phyloP scores from a whole-genome alignment of 352 stramenopile species.

The Globisporangium viniferum region DNA sequence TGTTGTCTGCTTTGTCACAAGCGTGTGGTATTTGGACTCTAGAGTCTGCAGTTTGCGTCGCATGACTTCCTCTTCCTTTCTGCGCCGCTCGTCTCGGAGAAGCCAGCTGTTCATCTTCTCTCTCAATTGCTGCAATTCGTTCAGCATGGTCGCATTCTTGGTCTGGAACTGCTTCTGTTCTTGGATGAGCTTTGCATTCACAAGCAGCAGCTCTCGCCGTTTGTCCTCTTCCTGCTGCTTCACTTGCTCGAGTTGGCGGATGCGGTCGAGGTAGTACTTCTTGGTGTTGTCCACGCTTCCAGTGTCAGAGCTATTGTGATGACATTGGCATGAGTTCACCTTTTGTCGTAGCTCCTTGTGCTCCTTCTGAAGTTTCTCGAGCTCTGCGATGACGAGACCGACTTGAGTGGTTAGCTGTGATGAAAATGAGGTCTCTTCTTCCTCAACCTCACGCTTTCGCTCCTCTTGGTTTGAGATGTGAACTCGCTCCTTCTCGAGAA shows the following conservation, averaged over 20 bases:
- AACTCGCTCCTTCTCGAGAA: conserved; percentile 49
- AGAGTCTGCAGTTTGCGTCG: conserved; percentile 15
- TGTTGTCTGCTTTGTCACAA: neutral
- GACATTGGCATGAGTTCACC: conserved; percentile 20
- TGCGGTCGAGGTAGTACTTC: conserved; percentile 37
- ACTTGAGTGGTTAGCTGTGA: conserved; percentile 44
- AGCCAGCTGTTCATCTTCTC: conserved; percentile 55
- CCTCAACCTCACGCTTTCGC: conserved; percentile 28
- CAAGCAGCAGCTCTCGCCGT: conserved; percentile 55
- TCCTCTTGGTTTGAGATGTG: conserved; percentile 37
- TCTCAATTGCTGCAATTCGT: conserved; percentile 36
- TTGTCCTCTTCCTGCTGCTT: conserved; percentile 48
- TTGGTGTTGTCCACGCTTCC: conserved; percentile 16
- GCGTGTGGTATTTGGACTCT: conserved; percentile 14
- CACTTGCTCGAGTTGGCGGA: conserved; percentile 49
- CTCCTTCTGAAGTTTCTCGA: conserved; percentile 44
- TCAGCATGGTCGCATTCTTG: conserved; percentile 22
- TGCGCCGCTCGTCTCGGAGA: conserved; percentile 45
- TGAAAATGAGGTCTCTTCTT: conserved; percentile 27
- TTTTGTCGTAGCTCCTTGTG: conserved; percentile 34
- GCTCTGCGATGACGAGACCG: conserved; percentile 34
- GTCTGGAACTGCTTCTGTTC: conserved; percentile 57
- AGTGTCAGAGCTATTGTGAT: neutral
- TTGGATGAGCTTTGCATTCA: conserved; percentile 66
- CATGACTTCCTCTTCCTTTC: conserved; percentile 31